A percentile compares a stretch with the other conserved stretches of the same genome.
Conservation (phyloP, 768 basidiomycete species). For the Zangia roseola region DNA sequence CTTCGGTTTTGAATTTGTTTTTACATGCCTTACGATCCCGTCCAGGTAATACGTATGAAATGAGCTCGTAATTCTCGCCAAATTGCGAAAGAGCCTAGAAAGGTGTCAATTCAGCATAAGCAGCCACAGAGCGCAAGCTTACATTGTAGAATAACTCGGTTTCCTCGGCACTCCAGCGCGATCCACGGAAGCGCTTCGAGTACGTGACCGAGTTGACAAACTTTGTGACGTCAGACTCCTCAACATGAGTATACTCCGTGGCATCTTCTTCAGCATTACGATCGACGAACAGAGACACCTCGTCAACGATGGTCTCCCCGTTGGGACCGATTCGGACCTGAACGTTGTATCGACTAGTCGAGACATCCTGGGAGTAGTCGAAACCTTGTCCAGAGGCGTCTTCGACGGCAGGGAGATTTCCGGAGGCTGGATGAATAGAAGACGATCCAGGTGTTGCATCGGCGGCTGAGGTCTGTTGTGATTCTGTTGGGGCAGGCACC, state of each 20-base stretch:
- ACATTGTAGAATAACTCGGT: conserved; percentile 88
- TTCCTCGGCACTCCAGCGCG: conserved; percentile 87
- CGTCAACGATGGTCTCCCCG: conserved; percentile 85
- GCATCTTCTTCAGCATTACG: conserved; percentile 67
- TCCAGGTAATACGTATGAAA: conserved; percentile 80
- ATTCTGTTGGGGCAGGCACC: conserved; percentile 8
- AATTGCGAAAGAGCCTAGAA: conserved; percentile 85
- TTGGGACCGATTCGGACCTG: conserved; percentile 87
- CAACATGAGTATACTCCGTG: conserved; percentile 70
- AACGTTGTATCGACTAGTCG: conserved; percentile 73
- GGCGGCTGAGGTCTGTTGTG: conserved; percentile 4
- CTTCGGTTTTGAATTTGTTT: conserved; percentile 91
- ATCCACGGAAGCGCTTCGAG: conserved; percentile 75
- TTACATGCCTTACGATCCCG: conserved; percentile 89
- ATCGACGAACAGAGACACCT: conserved; percentile 80
- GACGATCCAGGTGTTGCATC: conserved; percentile 6
- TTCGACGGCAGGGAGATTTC: conserved; percentile 18
- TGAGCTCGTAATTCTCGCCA: conserved; percentile 91
- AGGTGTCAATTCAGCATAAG: conserved; percentile 5
- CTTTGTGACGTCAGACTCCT: conserved; percentile 79
- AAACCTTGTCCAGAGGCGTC: conserved; percentile 61
- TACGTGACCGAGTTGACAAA: conserved; percentile 86
- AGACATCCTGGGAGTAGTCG: conserved; percentile 64
- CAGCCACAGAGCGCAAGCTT: conserved; percentile 25
- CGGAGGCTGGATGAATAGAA: conserved; percentile 17